Evolutionary conservation across 805 yeast genomes (phyloP).

Genomic region (Yarrowia yakushimensis): DNA sequence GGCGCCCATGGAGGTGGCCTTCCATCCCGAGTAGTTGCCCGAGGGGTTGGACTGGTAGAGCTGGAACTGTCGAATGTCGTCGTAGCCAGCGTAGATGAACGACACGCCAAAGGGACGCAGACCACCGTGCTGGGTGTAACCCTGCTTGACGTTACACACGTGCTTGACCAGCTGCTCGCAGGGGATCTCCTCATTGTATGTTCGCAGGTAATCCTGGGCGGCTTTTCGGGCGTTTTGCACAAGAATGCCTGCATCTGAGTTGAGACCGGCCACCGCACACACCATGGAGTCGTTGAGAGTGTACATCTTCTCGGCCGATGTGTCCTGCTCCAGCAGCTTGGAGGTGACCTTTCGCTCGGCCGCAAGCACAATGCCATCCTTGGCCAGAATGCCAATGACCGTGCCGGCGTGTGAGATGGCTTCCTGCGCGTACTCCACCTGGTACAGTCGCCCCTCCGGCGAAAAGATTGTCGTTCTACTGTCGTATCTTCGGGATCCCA

Average conservation of each 20-base stretch:
- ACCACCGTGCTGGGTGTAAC: conserved; percentile 98
- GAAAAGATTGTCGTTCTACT: conserved; percentile 98
- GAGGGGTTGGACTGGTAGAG: conserved; percentile 94
- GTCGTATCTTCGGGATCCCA: conserved; percentile 96
- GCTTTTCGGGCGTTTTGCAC: conserved; percentile 79
- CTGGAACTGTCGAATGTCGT: conserved; percentile 85
- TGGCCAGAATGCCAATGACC: conserved; percentile 70
- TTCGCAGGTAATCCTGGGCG: conserved; percentile 81
- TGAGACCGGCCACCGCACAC: conserved; percentile 97
- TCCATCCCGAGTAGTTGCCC: conserved; percentile 98
- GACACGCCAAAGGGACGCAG: conserved; percentile 98
- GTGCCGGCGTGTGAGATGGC: conserved; percentile 82
- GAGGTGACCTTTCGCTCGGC: conserved; percentile 96
- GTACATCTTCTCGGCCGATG: conserved; percentile 89
- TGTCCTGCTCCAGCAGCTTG: conserved; percentile 88
- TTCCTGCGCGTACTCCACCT: conserved; percentile 87
- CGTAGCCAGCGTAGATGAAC: conserved; percentile 93
- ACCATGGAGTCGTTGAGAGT: conserved; percentile 75
- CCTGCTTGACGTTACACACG: conserved; percentile 91
- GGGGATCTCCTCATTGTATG: conserved; percentile 91
- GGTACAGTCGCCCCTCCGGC: conserved; percentile 97
- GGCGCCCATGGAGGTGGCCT: conserved; percentile 95
- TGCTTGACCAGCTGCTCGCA: conserved; percentile 83
- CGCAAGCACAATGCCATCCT: conserved; percentile 89
- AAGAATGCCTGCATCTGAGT: conserved; percentile 91